Evolutionary conservation across 192 early-diverging fungal genomes (phyloP), one percentile per base, ranked within the genome.

Genomic region (Radiomyces spectabilis): DNA sequence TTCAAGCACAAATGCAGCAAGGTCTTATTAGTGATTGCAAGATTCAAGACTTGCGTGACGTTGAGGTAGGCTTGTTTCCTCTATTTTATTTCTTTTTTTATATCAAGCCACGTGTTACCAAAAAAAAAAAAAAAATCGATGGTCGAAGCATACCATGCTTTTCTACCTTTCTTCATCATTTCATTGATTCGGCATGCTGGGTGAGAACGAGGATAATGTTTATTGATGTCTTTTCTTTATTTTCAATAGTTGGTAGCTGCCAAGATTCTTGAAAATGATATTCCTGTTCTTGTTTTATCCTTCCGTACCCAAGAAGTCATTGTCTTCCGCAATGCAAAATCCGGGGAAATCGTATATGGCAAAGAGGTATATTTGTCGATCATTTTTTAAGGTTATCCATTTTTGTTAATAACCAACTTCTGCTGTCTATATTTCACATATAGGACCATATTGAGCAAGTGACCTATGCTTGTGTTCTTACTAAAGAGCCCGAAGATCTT

Each of bases 241-340:
- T 31, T 40, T 31, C 5, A n/a, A 29, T 55, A 73, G 60, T 81
- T 99, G 67, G 77, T 85, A 22, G 81, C 92, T 43, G 84, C 93
- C 40, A 92, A 88, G 60, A 77, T 99, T 26, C 68, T 99, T 19
- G 92, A 99, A 45, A 93, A 94, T 66, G 87, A 93, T 66, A 74
- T 96, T 3, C 95, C 97, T 3, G 91, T 97, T 15, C 69, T 93
- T 27, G 81, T 95, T 29, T 55, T 97, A 24, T 83, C 85, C 2
- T 99, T 93, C 82, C 74, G 86, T 55, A 94, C 95, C 13, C 89
- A 96, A 65, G 95, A 99, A 67, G 81, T 97, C 53, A 85, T 94
- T 40, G 62, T 93, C 10, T 99, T 97, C 86, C 80, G 90, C 55
- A 82, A 97, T 77, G 75, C 75, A 31, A 69, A 75, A 48, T 94